These are phyloP conservation scores for Penicillium pulvis DNA, from an alignment of 495 filamentous ascomycete species.

Conservation along the genomic window DNA sequence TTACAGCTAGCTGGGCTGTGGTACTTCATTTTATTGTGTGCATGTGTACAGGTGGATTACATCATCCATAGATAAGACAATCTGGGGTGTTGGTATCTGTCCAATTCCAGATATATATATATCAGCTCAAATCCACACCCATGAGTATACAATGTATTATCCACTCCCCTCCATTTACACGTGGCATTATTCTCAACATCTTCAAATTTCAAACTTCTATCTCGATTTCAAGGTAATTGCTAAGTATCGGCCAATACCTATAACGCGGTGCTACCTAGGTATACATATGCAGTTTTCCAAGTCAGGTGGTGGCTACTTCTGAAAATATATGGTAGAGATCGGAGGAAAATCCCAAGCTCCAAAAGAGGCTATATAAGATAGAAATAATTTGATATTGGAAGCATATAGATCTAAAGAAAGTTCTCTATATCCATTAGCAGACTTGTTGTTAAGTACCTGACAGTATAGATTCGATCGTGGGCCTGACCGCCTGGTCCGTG, in stretches of 20 bases:
- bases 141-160: neutral
- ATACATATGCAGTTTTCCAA: too few species aligned
- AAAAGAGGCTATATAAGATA: neutral
- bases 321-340: neutral
- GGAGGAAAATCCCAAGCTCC: too few species aligned
- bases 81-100: neutral
- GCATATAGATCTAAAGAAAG: neutral
- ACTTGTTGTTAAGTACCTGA: neutral
- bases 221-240: too few species aligned
- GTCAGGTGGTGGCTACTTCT: too few species aligned
- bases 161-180: too few species aligned
- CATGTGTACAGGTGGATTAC: neutral
- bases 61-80: neutral
- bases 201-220: too few species aligned
- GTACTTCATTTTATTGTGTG: neutral
- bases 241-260: too few species aligned
- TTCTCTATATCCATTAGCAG: neutral
- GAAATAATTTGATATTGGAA: too few species aligned
- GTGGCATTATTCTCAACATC: too few species aligned
- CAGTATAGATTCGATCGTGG: conserved; percentile 16
- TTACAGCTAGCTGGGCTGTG: neutral
- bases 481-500: conserved; percentile 37
- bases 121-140: neutral
- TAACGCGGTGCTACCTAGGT: too few species aligned
- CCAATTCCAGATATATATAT: neutral